A percentile compares a stretch with the other conserved stretches of the same genome.
phyloP scores from a whole-genome alignment of 169 alveolate species.

The Plasmodium relictum region DNA sequence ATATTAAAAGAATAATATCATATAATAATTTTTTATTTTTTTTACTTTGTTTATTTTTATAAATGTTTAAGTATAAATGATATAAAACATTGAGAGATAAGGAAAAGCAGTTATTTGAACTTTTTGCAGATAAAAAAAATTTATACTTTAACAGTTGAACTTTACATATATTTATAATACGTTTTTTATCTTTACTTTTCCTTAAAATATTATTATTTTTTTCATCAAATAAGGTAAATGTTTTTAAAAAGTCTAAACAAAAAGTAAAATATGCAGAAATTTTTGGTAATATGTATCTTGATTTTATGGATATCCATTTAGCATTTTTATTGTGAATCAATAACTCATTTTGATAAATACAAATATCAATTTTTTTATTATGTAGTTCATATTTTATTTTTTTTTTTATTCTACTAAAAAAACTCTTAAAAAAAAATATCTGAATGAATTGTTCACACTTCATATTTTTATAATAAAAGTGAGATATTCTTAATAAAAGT shows the following conservation, averaged over 20 bases:
- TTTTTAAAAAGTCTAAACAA: constrained; percentile 49
- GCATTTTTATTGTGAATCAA: background rate
- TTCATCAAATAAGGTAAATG: constrained; percentile 16
- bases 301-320: background rate
- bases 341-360: background rate
- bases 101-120: constrained; percentile 39
- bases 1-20: constrained; percentile 14
- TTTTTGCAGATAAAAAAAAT: constrained; percentile 39
- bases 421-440: constrained; percentile 29
- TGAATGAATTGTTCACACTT: constrained; percentile 11
- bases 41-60: constrained; percentile 27
- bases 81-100: constrained; percentile 24
- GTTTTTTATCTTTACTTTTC: constrained; percentile 7
- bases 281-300: constrained; percentile 20
- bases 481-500: constrained; percentile 35
- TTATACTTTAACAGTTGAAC: constrained; percentile 19
- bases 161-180: constrained; percentile 43
- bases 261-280: constrained; percentile 23
- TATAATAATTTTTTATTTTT: constrained; percentile 12
- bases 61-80: constrained; percentile 26
- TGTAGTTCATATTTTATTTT: constrained; percentile 14
- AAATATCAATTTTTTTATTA: constrained; percentile 6
- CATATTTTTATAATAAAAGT: constrained; percentile 22
- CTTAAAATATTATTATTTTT: background rate
- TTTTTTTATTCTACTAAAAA: constrained; percentile 38